A percentile compares a stretch with the other conserved stretches of the same genome.
phyloP scores from a whole-genome alignment of 352 stramenopile species.

The Thraustochytrium striatum region DNA sequence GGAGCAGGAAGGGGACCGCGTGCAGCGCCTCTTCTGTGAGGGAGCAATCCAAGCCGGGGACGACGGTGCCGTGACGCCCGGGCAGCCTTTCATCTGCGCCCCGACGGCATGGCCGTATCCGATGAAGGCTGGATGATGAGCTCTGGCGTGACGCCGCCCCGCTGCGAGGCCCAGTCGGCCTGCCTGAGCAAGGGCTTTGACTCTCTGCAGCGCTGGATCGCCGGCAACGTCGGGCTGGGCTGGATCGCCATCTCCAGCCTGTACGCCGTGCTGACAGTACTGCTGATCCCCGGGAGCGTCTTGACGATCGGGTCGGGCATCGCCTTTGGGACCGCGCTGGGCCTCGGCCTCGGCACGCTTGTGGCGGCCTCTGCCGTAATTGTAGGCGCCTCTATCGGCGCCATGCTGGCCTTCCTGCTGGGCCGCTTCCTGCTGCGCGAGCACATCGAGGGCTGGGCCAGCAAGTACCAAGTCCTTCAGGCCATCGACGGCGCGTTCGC shows the following conservation, averaged over 20 bases:
- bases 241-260: neutral
- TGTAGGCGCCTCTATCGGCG: conserved; percentile 18
- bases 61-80: neutral
- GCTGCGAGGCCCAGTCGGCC: neutral
- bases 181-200: conserved; percentile 10
- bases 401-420: conserved; percentile 16
- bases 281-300: conserved; percentile 19
- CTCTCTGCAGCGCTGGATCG: conserved; percentile 10
- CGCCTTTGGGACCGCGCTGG: conserved; percentile 13
- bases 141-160: neutral
- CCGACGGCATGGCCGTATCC: neutral
- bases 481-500: conserved; percentile 27
- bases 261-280: conserved; percentile 26
- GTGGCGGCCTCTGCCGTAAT: conserved; percentile 22
- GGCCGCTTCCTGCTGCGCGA: conserved; percentile 32
- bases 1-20: neutral
- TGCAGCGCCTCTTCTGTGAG: conserved; percentile 26
- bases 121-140: neutral
- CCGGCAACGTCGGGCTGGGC: neutral
- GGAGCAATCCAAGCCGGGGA: neutral
- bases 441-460: conserved; percentile 25
- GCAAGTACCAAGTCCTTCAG: neutral
- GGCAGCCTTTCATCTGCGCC: neutral
- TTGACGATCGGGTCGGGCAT: conserved; percentile 10
- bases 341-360: neutral